phyloP scores from a whole-genome alignment of 1,139 yeast species.

The Taphrina betulina region DNA sequence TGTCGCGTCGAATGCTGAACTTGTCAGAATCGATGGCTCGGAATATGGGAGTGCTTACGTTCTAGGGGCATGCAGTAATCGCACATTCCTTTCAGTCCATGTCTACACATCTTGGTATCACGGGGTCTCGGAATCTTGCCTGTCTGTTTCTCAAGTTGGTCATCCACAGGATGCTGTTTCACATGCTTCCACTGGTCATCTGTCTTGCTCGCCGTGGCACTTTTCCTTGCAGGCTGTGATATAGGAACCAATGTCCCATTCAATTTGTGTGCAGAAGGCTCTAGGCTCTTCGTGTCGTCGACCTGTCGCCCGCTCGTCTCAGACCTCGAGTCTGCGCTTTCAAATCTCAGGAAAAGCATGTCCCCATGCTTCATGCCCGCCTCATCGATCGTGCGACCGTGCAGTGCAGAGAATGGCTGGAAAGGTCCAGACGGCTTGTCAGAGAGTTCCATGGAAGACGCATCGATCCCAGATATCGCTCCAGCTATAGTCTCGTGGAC shows the following conservation, averaged over 20 bases:
- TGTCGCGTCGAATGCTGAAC: slow-evolving; percentile 75
- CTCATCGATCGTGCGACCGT: slow-evolving; percentile 52
- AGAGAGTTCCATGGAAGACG: slow-evolving; percentile 40
- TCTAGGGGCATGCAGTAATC: slow-evolving; percentile 95
- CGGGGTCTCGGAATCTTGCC: slow-evolving; percentile 68
- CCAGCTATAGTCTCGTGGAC: slow-evolving; percentile 19
- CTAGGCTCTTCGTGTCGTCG: background rate
- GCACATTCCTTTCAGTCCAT: slow-evolving; percentile 94
- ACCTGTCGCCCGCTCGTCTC: too few relatives aligned
- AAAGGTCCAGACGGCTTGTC: slow-evolving; percentile 55
- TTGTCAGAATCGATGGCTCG: background rate
- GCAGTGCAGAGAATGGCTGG: slow-evolving; percentile 49
- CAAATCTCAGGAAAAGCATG: slow-evolving; percentile 30
- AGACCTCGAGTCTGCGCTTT: background rate
- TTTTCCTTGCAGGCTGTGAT: slow-evolving; percentile 8
- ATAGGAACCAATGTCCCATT: slow-evolving; percentile 36
- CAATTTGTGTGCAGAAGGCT: slow-evolving; percentile 34
- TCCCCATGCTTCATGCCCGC: slow-evolving; percentile 52
- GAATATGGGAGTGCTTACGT: slow-evolving; percentile 8
- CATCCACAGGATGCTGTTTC: slow-evolving; percentile 59
- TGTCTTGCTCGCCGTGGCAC: background rate
- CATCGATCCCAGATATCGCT: slow-evolving; percentile 37
- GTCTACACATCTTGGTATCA: slow-evolving; percentile 68
- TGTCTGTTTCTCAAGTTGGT: slow-evolving; percentile 59
- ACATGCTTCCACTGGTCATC: slow-evolving; percentile 38